Base-by-base conservation (phyloP, 2,329 filamentous ascomycete species). In the Emydomyces testavorans region DNA sequence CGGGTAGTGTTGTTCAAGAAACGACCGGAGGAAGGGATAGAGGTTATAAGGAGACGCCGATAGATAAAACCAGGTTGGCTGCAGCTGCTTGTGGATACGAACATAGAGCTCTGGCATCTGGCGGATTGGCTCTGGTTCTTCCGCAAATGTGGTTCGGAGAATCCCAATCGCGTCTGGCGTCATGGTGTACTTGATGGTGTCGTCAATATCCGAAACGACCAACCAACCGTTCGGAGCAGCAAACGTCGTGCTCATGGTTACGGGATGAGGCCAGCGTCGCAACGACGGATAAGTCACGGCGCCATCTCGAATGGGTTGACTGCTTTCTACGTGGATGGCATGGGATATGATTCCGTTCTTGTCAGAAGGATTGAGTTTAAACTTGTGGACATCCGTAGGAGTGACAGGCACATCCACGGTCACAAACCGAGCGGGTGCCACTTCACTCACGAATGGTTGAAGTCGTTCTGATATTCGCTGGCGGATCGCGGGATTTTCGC, bases 1-100 rank as follows among this genome's bases (percentile, higher is more conserved):
- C 0, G 83, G 85, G 60, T 82, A 96, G 64, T 83, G 69, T 1
- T 72, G 62, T 46, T 80, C 69, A 29, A 87, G 74, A 66, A 96
- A 96, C 0, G 73, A 64, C 48, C 76, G 80, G 20, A 96, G 74
- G 65, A 95, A 92, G 0, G 85, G 83, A 60, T 95, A 95, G 7
- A 96, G 76, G 57, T 93, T 94, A 71, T 95, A 95, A 0, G 90
- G 90, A 0, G 88, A 94, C 0, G 90, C 89, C 0, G 86, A 93
- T 39, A 96, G 76, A 65, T 96, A 96, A 71, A 94, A 94, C 75
- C 85, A 94, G 0, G 87, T 77, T 1, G 87, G 82, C 6, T 74
- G 71, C 6, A 79, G 67, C 34, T 68, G 64, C 11, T 62, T 61
- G 37, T 80, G 70, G 8, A 94, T 72, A 48, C 81, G 73, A 18